These are phyloP conservation scores for Mycena vulgaris DNA, from an alignment of 768 basidiomycete species.

Conservation along the genomic window DNA sequence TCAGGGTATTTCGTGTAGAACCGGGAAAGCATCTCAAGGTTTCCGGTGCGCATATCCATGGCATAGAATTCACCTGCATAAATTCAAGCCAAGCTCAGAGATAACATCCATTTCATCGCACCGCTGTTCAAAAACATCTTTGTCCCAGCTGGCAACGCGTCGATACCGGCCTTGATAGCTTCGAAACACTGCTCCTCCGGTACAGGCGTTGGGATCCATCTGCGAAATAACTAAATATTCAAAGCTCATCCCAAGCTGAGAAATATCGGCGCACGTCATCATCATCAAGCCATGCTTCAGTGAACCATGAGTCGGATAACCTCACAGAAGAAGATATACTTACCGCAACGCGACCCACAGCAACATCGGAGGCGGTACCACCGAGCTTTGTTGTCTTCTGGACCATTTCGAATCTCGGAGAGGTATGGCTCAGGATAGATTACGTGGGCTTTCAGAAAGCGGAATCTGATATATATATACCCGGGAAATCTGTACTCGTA, in stretches of 20 bases:
- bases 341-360: constrained; percentile 59
- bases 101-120: constrained; percentile 31
- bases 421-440: neutral
- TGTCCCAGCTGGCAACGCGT: constrained; percentile 56
- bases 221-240: constrained; percentile 18
- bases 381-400: constrained; percentile 52
- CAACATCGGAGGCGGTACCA: constrained; percentile 53
- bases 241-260: neutral
- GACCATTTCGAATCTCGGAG: constrained; percentile 11
- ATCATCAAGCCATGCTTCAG: constrained; percentile 66
- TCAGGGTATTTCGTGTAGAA: constrained; percentile 29
- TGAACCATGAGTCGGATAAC: neutral
- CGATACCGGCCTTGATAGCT: constrained; percentile 69
- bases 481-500: too few relatives aligned
- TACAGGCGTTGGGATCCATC: constrained; percentile 61
- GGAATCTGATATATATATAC: too few relatives aligned
- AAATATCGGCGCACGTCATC: constrained; percentile 62
- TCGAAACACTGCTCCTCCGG: constrained; percentile 74
- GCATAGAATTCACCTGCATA: constrained; percentile 73
- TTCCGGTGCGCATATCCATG: constrained; percentile 54
- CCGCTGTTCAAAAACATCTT: constrained; percentile 70
- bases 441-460: too few relatives aligned
- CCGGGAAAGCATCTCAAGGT: constrained; percentile 41
- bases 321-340: neutral
- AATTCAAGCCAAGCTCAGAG: constrained; percentile 1